Evolutionary conservation across 768 basidiomycete species (phyloP), one percentile per base, ranked within the genome.

Genomic region (Kwoniella sp.): DNA sequence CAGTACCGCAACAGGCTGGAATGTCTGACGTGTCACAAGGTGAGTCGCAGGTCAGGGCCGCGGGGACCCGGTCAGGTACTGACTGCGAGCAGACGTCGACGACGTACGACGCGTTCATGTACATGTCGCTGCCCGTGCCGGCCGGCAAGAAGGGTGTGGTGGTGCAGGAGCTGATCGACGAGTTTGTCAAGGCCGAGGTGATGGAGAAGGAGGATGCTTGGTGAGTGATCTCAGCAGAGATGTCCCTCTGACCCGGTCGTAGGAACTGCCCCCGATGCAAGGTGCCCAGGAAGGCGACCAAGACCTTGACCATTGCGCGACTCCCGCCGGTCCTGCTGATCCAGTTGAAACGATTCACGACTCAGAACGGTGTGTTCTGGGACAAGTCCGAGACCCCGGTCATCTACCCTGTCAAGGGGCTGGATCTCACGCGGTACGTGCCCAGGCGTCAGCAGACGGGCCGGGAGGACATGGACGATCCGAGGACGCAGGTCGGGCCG

Each of bases 231-330:
- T 36, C 5, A 6, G 34, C 34, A 15, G 34, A 36, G 34, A 12
- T 36, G 34, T 15, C 7, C 5, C 6, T 22, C 25, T 6, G 14
- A 11, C 40, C 5, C 11, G 4, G 11, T n/a, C 23, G 19, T 31
- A 93, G 90, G 91, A 86, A 91, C 73, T 99, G 93, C 69, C 91
- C 95, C 0, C 81, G 83, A 54, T 99, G 93, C 80, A 96, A 92
- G 79, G 78, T 80, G 27, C 83, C 91, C 50, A 84, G 92, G 42
- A 83, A 82, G 53, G 90, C 93, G 10, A 81, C 84, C 19, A 95
- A 98, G 72, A 83, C 80, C 19, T 81, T 99, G 5, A 87, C 90
- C 0, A 80, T 99, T 23, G 88, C 93, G 3, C 87, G 95, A 15
- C 80, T 98, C 10, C 93, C 93, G 0, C 92, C 93, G 0, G 84